Conservation (phyloP, 192 early-diverging fungal genomes). For the Backusella sp. region DNA sequence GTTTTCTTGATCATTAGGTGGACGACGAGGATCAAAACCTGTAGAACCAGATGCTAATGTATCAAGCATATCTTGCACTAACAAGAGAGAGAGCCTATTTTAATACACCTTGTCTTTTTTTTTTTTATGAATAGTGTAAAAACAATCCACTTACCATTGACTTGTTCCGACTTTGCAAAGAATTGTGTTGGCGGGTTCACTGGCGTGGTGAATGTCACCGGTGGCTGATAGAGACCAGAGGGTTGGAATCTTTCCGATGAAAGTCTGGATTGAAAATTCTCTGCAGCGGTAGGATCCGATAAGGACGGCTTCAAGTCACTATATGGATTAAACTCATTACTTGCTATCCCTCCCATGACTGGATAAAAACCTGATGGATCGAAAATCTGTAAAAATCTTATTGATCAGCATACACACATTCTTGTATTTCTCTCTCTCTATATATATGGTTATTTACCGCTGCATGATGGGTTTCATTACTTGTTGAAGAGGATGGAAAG, state of each 20-base stretch:
- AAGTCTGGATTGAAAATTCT: not conserved
- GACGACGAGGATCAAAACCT: conserved; percentile 7
- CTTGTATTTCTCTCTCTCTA: not conserved
- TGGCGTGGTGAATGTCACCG: not conserved
- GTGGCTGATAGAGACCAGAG: not conserved
- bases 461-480: not conserved
- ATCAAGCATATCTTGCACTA: conserved; percentile 12
- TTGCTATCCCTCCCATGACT: not conserved
- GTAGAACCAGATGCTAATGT: not conserved
- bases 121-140: too few relatives aligned
- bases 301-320: not conserved
- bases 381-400: not conserved
- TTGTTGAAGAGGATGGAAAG: not conserved
- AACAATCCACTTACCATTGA: not conserved
- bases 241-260: not conserved
- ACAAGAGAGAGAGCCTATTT: not conserved
- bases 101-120: too few relatives aligned
- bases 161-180: not conserved
- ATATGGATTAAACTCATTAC: conserved; percentile 10
- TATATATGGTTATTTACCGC: not conserved
- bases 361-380: conserved; percentile 4
- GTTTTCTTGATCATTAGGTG: conserved; percentile 7
- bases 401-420: too few relatives aligned
- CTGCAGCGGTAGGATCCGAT: not conserved
- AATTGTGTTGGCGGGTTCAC: not conserved